Evolutionary conservation across 2,329 filamentous ascomycete genomes (phyloP), one percentile per base, ranked within the genome.

Genomic region (Trichoderma asperellum): DNA sequence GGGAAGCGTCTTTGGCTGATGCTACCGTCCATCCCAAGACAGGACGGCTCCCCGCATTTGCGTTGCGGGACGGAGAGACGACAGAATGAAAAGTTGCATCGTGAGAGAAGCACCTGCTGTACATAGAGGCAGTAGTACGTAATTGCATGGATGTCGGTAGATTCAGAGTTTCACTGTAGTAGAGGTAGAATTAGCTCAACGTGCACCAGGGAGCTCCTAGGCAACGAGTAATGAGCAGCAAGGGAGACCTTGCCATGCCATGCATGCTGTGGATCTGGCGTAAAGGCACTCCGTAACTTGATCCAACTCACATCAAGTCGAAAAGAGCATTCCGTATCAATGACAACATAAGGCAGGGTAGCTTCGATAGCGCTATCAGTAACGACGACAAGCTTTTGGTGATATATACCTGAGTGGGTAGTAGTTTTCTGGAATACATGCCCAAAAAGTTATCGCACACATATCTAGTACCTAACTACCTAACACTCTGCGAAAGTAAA

Each of bases 1-100:
- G 65, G 64, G 64, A 68, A 49, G 47, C 62, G 66, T 47, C 40
- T 55, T 55, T 43, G 32, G 53, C 55, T 66, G 40, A 68, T 68
- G 68, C 43, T 43, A 67, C 63, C 68, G 60, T 67, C 62, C 68
- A 61, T 47, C 57, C 56, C 43, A 69, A 4, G n/a, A 49, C 18
- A 49, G 47, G 62, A 37, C 61, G 56, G 24, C 35, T 24, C 62
- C 68, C 68, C 68, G 58, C 68, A 66, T 68, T 24, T 69, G 56
- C 57, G 65, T 62, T 62, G 66, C 66, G 62, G 35, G 47, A 68
- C 55, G 53, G 34, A 35, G 61, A 55, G 60, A 65, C 53, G 60
- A 69, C 35, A 43, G 66, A 24, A 52, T 27, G 24, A 24, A 4
- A 24, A 49, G 40, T 43, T 12, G 47, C 43, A 21, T 49, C 47